Base-by-base conservation (phyloP, 352 stramenopile species). In the Pythium plurisporium region DNA sequence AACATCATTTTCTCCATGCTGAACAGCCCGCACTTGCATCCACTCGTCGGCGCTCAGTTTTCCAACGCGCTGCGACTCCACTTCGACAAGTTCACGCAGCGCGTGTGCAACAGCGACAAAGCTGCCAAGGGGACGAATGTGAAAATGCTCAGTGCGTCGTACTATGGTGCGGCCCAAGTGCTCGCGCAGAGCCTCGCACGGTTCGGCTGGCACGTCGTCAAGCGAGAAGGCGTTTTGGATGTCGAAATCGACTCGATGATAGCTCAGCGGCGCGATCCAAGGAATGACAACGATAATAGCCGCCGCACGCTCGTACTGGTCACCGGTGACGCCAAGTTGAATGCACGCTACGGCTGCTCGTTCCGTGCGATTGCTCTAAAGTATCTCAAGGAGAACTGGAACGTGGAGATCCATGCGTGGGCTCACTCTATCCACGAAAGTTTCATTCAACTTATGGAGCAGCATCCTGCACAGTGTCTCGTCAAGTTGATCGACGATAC, bases 1-100 rank as follows among this genome's bases (percentile, higher is more conserved):
- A 59, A 59, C 29, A 59, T 59, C 51, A 59, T 59, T 22, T 59
- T 59, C 26, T 59, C 51, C 1, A 59, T 59, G 51, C 51, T 59
- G 20, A 59, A 59, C 51, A 59, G 51, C 30, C 51, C 51, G 7
- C 51, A 59, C 20, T 26, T 59, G 29, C 51, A 59, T 22, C 40
- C 51, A 14, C 51, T 59, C 29, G 51, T 59, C 3, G 51, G 51
- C 12, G 51, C 51, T 15, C 40, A 49, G 29, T 59, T 59, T 30
- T 59, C 51, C 1, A 59, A 59, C 14, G 51, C 51, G 5, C 38
- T 59, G 29, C 51, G 51, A 9, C 38, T 59, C 25, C 38, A 59
- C 27, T 59, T 59, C 31, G 51, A 59, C 40, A 59, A 42, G 29
- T 59, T 59, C 31, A 59, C 51, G 17, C 51, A 59, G 38, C 51